These are phyloP conservation scores for Nelumbo lutea DNA, from an alignment of 164 flowering plant species.

Conservation along the genomic window DNA sequence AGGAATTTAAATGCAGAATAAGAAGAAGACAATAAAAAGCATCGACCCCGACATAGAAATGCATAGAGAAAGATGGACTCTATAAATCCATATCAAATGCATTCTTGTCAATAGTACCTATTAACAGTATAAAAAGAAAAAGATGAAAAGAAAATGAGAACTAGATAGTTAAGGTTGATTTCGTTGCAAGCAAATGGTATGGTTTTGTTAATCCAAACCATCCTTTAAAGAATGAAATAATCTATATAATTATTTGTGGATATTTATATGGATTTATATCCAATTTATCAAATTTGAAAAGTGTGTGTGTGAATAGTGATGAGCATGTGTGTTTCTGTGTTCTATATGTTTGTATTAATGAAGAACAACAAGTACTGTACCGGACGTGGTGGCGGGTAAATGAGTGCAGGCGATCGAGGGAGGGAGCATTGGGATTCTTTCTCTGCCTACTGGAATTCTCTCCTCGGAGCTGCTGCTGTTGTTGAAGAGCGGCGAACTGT, in stretches of 20 bases:
- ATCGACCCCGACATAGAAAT: too few relatives aligned
- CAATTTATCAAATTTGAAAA: not conserved
- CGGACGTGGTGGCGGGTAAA: constrained; percentile 39
- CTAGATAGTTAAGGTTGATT: constrained; percentile 19
- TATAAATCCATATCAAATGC: constrained; percentile 16
- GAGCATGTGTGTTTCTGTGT: too few relatives aligned
- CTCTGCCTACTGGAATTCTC: constrained; percentile 46
- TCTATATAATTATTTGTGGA: too few relatives aligned
- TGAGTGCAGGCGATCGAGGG: constrained; percentile 45
- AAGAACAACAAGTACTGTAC: constrained; percentile 19
- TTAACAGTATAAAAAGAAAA: constrained; percentile 30
- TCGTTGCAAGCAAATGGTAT: constrained; percentile 32
- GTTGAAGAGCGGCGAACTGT: constrained; percentile 40
- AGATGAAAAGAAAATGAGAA: constrained; percentile 19
- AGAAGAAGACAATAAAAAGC: not conserved
- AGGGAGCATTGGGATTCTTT: constrained; percentile 36
- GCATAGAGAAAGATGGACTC: constrained; percentile 13
- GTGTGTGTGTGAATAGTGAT: not conserved
- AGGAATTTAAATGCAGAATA: not conserved
- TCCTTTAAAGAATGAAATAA: too few relatives aligned
- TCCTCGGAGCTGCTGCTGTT: constrained; percentile 20
- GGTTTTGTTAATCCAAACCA: too few relatives aligned
- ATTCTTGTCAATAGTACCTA: constrained; percentile 32
- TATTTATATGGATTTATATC: constrained; percentile 1
- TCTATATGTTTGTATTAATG: not conserved